phyloP scores from a whole-genome alignment of 352 stramenopile species.

The Pythium rhizo-oryzae region DNA sequence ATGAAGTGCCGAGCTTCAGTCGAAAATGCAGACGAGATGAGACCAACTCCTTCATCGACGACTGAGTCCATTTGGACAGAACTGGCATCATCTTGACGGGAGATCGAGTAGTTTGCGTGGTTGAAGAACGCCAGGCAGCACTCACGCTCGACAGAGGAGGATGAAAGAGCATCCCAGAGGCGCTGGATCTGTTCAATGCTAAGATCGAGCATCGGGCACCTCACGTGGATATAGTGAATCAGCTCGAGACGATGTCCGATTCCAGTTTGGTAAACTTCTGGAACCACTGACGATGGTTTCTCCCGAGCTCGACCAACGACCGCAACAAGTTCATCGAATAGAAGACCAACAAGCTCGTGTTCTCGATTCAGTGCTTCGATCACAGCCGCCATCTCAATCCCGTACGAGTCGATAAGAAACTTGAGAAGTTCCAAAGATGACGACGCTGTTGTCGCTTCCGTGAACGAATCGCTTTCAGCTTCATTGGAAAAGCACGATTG shows the following conservation, averaged over 20 bases:
- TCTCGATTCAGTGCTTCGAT: conserved; percentile 78
- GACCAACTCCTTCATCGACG: conserved; percentile 25
- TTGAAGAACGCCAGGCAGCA: conserved; percentile 87
- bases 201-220: conserved; percentile 76
- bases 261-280: conserved; percentile 57
- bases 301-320: conserved; percentile 66
- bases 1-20: conserved; percentile 79
- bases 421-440: conserved; percentile 84
- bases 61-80: conserved; percentile 17
- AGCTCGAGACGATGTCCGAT: conserved; percentile 86
- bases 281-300: conserved; percentile 34
- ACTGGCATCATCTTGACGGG: not conserved
- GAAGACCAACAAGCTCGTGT: conserved; percentile 72
- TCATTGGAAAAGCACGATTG: conserved; percentile 55
- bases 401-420: conserved; percentile 86
- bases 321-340: conserved; percentile 86
- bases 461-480: conserved; percentile 24
- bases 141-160: conserved; percentile 70
- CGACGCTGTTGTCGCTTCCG: conserved; percentile 47
- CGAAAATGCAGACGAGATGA: conserved; percentile 77
- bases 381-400: conserved; percentile 61
- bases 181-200: conserved; percentile 74
- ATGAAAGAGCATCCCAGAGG: conserved; percentile 76
- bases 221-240: conserved; percentile 87
- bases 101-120: conserved; percentile 52